These are phyloP conservation scores for Mycena epipterygia DNA, from an alignment of 768 basidiomycete genomes.

Conservation along the genomic window DNA sequence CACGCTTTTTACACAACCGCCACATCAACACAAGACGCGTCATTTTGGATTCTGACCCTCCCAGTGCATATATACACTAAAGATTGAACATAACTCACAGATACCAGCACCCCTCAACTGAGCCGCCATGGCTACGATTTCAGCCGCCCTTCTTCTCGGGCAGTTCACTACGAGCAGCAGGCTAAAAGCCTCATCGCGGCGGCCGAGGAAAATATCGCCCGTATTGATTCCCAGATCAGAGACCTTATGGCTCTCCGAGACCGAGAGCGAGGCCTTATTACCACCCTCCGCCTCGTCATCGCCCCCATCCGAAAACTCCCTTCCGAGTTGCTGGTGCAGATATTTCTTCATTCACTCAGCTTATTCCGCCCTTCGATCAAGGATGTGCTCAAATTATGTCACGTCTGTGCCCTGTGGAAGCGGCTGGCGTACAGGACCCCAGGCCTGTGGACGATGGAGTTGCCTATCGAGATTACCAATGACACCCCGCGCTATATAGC, in stretches of 20 bases:
- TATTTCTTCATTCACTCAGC: too few species aligned
- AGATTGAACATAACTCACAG: too few species aligned
- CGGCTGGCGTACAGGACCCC: background rate
- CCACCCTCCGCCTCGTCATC: background rate
- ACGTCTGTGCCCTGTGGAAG: constrained; percentile 11
- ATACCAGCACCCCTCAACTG: too few species aligned
- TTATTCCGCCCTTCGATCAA: too few species aligned
- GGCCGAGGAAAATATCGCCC: background rate
- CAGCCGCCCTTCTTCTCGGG: too few species aligned
- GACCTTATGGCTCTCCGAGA: background rate
- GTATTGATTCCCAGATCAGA: constrained; percentile 1
- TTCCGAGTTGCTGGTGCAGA: constrained; percentile 2
- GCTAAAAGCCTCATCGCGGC: background rate
- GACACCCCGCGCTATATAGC: background rate
- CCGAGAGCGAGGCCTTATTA: background rate
- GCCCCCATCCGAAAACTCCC: constrained; percentile 12
- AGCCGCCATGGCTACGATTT: too few species aligned
- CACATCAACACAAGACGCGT: too few species aligned
- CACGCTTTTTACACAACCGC: too few species aligned
- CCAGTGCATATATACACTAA: too few species aligned
- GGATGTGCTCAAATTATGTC: too few species aligned
- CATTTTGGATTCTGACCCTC: too few species aligned
- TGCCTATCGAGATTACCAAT: background rate
- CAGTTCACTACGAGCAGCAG: background rate
- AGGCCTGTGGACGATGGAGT: background rate